phyloP scores from a whole-genome alignment of 2,329 filamentous ascomycete genomes.

The Clarireedia paspali region DNA sequence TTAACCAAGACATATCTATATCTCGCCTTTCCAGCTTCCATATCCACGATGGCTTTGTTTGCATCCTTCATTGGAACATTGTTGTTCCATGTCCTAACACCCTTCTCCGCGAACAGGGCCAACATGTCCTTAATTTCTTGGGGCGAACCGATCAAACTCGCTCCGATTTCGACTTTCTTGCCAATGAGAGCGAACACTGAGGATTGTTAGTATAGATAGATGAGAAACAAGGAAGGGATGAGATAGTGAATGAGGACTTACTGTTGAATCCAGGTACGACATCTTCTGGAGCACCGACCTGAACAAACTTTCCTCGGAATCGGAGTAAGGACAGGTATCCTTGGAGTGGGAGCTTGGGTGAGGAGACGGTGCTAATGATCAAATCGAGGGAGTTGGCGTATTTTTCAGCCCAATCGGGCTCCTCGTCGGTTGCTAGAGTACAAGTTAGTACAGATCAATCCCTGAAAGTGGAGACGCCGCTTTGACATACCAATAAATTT shows the following conservation, averaged over 20 bases:
- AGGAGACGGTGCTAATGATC: conserved; percentile 51
- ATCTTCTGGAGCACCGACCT: conserved; percentile 59
- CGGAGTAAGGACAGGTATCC: conserved; percentile 55
- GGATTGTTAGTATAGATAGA: not conserved
- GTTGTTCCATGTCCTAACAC: conserved; percentile 50
- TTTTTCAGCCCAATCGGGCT: conserved; percentile 52
- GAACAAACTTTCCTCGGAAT: conserved; percentile 52
- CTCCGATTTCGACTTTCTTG: conserved; percentile 44
- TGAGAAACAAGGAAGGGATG: not conserved
- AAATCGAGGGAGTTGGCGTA: conserved; percentile 46
- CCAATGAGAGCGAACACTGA: conserved; percentile 44
- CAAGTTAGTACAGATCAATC: not conserved
- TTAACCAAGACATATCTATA: conserved; percentile 43
- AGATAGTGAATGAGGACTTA: not conserved
- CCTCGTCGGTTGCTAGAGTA: conserved; percentile 35
- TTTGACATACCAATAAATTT: conserved; percentile 33
- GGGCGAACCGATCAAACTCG: conserved; percentile 32
- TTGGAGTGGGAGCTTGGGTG: conserved; percentile 51
- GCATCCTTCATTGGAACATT: conserved; percentile 48
- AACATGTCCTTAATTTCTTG: conserved; percentile 55
- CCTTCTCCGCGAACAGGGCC: conserved; percentile 48
- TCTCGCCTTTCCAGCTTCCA: conserved; percentile 47
- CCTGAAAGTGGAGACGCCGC: no score
- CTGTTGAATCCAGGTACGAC: conserved; percentile 43
- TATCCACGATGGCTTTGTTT: conserved; percentile 49